Base-by-base conservation (phyloP, 768 basidiomycete species). In the Trametes maxima region DNA sequence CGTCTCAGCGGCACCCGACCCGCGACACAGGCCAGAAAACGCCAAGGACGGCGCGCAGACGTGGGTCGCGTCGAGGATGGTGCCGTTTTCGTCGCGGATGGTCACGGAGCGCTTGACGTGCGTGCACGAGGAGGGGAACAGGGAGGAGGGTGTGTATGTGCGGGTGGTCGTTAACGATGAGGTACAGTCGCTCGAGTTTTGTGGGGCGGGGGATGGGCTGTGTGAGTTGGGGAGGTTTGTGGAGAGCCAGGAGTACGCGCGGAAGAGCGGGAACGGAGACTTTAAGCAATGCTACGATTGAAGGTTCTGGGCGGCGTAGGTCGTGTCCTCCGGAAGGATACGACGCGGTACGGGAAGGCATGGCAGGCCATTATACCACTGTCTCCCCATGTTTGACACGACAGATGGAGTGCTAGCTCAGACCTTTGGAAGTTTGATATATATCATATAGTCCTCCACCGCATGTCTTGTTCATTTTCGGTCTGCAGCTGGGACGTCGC, bases 151-250 rank as follows among this genome's bases (percentile, higher is more conserved):
- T 36, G 53, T 44, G 63, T 87, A 80, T 65, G 82, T 95, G 35
- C 78, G 93, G 64, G 78, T 94, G n/a, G 73, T 94, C 21, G 86
- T 95, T 59, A 89, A 93, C 59, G 89, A 94, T 65, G 84, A 80
- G 17, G 70, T 89, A 33, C 85, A 88, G 70, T 81, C 85, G 0
- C 68, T 89, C 35, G 77, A 75, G 53, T 87, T 91, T 68, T 90
- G 88, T 68, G 81, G 78, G n/a, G 85, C 77, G 16, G 64, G 73
- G 49, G 71, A 85, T 54, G 85, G 89, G 16, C 40, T 94, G 64
- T 95, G 93, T 67, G 70, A 76, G 59, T 67, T 96, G 57, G 74
- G 79, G 14, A 78, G 74, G 6, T 95, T 94, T 67, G 82, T 94
- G 50, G 75, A 79, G 60, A 90, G 88, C 68, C 92, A 94, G 73